These are phyloP conservation scores for Aspergillus amoenus DNA, from an alignment of 2,329 filamentous ascomycete species.

Conservation along the genomic window DNA sequence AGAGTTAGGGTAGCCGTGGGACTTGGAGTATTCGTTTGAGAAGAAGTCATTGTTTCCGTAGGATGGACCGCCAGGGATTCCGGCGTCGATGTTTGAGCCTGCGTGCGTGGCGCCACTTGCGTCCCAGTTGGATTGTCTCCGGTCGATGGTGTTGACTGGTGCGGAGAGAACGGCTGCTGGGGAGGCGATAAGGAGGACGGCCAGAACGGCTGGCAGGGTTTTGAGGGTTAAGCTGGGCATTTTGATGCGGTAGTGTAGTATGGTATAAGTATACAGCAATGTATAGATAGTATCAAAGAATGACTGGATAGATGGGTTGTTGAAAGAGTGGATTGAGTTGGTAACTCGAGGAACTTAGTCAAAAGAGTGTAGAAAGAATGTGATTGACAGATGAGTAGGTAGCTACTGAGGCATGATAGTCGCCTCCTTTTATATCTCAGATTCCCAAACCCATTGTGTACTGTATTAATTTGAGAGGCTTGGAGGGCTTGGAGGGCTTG, in stretches of 20 bases:
- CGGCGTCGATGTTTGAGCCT: slow-evolving; percentile 10
- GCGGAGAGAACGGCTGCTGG: background rate
- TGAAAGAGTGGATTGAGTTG: background rate
- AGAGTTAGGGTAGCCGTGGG: background rate
- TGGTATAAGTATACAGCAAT: background rate
- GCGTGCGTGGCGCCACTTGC: slow-evolving; percentile 11
- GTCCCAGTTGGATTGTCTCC: slow-evolving; percentile 1
- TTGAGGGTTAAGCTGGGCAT: background rate
- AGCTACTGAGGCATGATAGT: background rate
- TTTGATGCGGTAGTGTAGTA: background rate
- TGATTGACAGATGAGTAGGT: background rate
- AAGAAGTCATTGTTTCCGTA: slow-evolving; percentile 7
- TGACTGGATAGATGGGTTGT: background rate
- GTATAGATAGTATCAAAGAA: background rate
- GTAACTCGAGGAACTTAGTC: background rate
- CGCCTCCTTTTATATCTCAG: background rate
- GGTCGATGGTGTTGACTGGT: background rate
- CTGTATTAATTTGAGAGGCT: background rate
- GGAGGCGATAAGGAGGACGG: background rate
- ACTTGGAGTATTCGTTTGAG: background rate
- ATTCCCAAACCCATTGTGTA: background rate
- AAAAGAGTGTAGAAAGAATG: background rate
- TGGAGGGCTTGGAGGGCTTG: background rate
- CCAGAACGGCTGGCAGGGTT: background rate
- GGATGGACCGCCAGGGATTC: slow-evolving; percentile 20